Evolutionary conservation across 495 filamentous ascomycete genomes (phyloP).

Genomic region (Penicillium salamii): DNA sequence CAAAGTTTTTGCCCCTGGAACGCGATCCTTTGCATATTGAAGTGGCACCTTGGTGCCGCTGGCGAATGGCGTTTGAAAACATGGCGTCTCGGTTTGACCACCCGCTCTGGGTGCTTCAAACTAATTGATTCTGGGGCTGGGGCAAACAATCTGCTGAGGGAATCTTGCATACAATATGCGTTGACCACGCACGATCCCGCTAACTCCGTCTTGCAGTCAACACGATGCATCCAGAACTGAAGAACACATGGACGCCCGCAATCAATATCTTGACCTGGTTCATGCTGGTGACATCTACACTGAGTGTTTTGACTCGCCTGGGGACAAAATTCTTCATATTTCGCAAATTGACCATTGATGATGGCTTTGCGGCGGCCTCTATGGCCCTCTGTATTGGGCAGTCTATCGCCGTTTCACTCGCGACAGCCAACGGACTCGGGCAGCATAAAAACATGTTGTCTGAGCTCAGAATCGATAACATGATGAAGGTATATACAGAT

Average conservation of each 20-base stretch:
- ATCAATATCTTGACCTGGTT: constrained; percentile 18
- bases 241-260: constrained; percentile 16
- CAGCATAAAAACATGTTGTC: constrained; percentile 14
- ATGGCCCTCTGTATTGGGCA: constrained; percentile 33
- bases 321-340: constrained; percentile 17
- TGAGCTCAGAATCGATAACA: constrained; percentile 1
- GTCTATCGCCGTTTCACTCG: constrained; percentile 22
- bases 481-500: constrained; percentile 13
- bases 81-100: too few species aligned
- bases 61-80: too few species aligned
- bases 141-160: too few species aligned
- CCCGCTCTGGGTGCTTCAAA: too few species aligned
- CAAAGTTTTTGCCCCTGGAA: too few species aligned
- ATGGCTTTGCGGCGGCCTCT: constrained; percentile 24
- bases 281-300: constrained; percentile 14
- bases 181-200: too few species aligned
- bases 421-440: constrained; percentile 20
- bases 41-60: too few species aligned
- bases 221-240: constrained; percentile 16
- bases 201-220: too few species aligned
- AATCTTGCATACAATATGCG: too few species aligned
- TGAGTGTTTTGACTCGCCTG: constrained; percentile 17
- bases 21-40: too few species aligned
- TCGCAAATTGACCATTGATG: constrained; percentile 13
- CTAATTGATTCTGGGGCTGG: too few species aligned